A percentile compares a stretch with the other conserved stretches of the same genome.
Conservation (phyloP, 2,329 filamentous ascomycete species). For the Apiospora pterosperma region DNA sequence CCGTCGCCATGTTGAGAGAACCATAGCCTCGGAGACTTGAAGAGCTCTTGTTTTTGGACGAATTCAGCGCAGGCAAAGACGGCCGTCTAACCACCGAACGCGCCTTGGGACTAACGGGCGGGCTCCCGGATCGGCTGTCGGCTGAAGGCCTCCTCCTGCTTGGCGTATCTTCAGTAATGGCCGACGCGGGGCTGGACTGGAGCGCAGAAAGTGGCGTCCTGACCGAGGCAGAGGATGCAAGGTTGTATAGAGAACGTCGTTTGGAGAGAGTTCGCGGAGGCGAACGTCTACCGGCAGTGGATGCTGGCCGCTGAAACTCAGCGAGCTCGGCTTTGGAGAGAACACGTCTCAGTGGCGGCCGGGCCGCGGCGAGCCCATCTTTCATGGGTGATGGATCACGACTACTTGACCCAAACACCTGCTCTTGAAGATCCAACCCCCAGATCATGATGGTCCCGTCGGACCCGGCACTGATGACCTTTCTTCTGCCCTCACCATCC, state of each 20-base stretch:
- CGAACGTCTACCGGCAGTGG: conserved; percentile 48
- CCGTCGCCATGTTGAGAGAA: conserved; percentile 59
- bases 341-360: conserved; percentile 78
- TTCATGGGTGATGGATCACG: conserved; percentile 55
- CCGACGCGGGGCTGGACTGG: conserved; percentile 38
- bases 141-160: conserved; percentile 46
- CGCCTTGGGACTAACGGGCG: conserved; percentile 49
- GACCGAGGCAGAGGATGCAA: conserved; percentile 22
- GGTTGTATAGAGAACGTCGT: conserved; percentile 50
- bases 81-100: conserved; percentile 47
- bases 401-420: conserved; percentile 35
- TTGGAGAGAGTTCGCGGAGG: conserved; percentile 53
- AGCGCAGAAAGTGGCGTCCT: conserved; percentile 38
- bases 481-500: conserved; percentile 50
- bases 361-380: conserved; percentile 46
- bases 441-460: conserved; percentile 85
- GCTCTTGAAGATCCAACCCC: conserved; percentile 52
- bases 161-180: conserved; percentile 42
- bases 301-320: conserved; percentile 62
- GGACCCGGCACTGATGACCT: conserved; percentile 70
- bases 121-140: conserved; percentile 42
- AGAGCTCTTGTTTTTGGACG: conserved; percentile 46
- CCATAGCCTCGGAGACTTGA: conserved; percentile 49
- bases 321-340: conserved; percentile 84
- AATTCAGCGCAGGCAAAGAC: conserved; percentile 44